Percentiles rank a stretch among this genome's conserved stretches.
phyloP scores from a whole-genome alignment of 257 asterid species.

The Verbascum thapsus region DNA sequence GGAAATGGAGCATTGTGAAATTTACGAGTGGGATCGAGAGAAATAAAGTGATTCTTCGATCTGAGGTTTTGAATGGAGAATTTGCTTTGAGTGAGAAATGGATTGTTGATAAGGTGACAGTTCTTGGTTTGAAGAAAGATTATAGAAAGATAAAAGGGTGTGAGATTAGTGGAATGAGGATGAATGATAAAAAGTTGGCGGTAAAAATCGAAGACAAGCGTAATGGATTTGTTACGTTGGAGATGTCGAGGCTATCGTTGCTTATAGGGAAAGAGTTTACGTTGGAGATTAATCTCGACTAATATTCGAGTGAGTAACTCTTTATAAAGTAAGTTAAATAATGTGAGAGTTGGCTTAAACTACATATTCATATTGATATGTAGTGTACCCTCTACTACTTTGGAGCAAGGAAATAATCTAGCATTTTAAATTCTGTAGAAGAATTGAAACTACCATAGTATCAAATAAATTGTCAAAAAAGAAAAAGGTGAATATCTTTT shows the following conservation, averaged over 20 bases:
- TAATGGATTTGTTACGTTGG: conserved; percentile 38
- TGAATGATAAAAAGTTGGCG: conserved; percentile 9
- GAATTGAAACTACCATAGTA: neutral
- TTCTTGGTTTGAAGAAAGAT: conserved; percentile 40
- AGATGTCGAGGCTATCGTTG: conserved; percentile 34
- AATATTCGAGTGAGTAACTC: no score
- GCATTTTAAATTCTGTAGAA: neutral
- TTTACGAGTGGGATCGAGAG: conserved; percentile 32
- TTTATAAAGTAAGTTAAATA: no score
- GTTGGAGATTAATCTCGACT: conserved; percentile 25
- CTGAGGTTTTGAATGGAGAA: conserved; percentile 42
- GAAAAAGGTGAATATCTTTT: neutral
- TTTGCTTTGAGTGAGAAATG: conserved; percentile 44
- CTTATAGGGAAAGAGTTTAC: conserved; percentile 40
- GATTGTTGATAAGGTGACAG: conserved; percentile 35
- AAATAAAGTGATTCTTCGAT: conserved; percentile 36
- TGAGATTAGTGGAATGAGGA: conserved; percentile 19
- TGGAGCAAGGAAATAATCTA: no score
- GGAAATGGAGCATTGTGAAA: conserved; percentile 45
- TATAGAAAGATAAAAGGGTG: conserved; percentile 28
- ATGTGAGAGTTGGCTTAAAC: no score
- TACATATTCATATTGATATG: no score
- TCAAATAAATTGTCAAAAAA: neutral
- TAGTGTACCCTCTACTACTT: no score
- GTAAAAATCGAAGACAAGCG: conserved; percentile 4